Evolutionary conservation across 2,329 filamentous ascomycete genomes (phyloP).

Genomic region (Penicillium sp.): DNA sequence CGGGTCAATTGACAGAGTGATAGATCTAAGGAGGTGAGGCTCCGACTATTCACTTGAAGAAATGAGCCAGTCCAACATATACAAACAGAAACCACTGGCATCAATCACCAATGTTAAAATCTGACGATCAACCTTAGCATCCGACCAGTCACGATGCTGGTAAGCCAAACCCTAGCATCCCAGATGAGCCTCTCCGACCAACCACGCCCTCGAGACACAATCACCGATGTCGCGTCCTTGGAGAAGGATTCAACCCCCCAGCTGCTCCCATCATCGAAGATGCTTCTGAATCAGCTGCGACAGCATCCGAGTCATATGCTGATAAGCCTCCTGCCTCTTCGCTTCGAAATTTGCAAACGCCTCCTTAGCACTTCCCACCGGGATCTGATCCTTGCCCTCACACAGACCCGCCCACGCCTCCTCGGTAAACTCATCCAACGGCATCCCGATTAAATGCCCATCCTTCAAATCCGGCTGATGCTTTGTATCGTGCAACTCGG

Average conservation of each 20-base stretch:
- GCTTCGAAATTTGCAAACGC: constrained; percentile 44
- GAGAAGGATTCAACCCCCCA: not conserved
- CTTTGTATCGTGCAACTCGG: constrained; percentile 51
- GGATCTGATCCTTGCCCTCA: constrained; percentile 48
- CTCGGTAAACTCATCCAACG: constrained; percentile 47
- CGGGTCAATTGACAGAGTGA: too few relatives aligned
- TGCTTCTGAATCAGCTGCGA: constrained; percentile 18
- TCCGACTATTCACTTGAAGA: too few relatives aligned
- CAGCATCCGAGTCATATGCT: constrained; percentile 22
- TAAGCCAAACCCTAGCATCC: too few relatives aligned
- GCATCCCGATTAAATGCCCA: constrained; percentile 49
- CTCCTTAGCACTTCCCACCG: constrained; percentile 41
- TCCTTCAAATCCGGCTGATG: constrained; percentile 50
- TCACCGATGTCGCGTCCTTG: too few relatives aligned
- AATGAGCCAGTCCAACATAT: too few relatives aligned
- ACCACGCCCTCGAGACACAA: too few relatives aligned
- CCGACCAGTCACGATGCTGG: too few relatives aligned
- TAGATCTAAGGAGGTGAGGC: too few relatives aligned
- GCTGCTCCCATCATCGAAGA: constrained; percentile 6
- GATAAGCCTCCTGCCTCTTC: constrained; percentile 42
- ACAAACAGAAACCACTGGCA: too few relatives aligned
- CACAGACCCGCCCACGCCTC: constrained; percentile 45
- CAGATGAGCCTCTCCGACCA: too few relatives aligned
- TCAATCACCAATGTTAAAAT: too few relatives aligned
- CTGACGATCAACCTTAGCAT: too few relatives aligned